These are phyloP conservation scores for Globisporangium viniferum DNA, from an alignment of 352 stramenopile genomes.

Conservation along the genomic window DNA sequence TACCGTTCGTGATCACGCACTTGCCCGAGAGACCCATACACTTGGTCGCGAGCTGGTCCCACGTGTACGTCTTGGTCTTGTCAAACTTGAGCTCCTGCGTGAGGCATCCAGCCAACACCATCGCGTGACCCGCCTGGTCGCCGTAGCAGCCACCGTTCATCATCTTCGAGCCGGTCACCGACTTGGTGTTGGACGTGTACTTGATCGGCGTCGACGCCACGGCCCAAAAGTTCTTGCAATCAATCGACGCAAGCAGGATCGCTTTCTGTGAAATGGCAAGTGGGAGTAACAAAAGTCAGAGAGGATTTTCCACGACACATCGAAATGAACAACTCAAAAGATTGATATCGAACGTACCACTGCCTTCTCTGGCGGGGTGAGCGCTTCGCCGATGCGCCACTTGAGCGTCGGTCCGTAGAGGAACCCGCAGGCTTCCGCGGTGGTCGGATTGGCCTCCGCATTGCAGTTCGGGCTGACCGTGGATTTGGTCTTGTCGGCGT, in stretches of 20 bases:
- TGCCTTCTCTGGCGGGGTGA: conserved; percentile 40
- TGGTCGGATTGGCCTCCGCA: conserved; percentile 51
- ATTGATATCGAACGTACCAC: conserved; percentile 18
- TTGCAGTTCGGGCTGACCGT: conserved; percentile 60
- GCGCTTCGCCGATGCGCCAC: conserved; percentile 72
- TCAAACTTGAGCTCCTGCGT: conserved; percentile 66
- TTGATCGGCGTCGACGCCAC: conserved; percentile 74
- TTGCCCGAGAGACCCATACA: conserved; percentile 71
- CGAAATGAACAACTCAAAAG: background rate
- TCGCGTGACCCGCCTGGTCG: conserved; percentile 42
- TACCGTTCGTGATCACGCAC: conserved; percentile 82
- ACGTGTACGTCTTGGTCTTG: conserved; percentile 81
- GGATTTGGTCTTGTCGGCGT: conserved; percentile 38
- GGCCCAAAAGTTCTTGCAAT: conserved; percentile 85
- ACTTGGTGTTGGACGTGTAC: conserved; percentile 68
- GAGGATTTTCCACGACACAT: background rate
- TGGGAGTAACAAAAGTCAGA: background rate
- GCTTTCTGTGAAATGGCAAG: conserved; percentile 24
- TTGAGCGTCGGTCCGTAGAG: conserved; percentile 80
- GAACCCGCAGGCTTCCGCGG: conserved; percentile 74
- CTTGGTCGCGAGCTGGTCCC: conserved; percentile 80
- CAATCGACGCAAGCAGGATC: conserved; percentile 81
- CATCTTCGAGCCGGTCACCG: conserved; percentile 72
- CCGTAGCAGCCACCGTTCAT: conserved; percentile 87
- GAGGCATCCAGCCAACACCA: conserved; percentile 82